Base-by-base conservation (phyloP, 192 early-diverging fungal species). In the Allomyces javanicus region DNA sequence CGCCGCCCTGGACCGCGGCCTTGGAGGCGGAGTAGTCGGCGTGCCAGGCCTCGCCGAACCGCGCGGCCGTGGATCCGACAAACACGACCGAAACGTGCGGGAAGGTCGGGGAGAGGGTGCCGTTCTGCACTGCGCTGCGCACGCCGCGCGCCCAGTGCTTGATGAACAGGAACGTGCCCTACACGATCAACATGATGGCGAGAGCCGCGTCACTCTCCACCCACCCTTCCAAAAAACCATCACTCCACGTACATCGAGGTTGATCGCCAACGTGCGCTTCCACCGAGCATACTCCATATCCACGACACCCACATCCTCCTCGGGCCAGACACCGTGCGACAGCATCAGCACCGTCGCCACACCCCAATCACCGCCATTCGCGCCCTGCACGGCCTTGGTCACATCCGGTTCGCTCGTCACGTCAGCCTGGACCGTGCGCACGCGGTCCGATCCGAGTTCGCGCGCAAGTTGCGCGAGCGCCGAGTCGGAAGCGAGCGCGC, bases 291-390 rank as follows among this genome's bases (percentile, higher is more conserved):
- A 68, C 2, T 69, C 43, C 83, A 84, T 77, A 67, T 84, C 79
- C 70, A 78, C 81, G 27, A 84, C 69, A 21, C 64, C 44, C 11
- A 79, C 69, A 27, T 76, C 73, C 24, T 72, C 70, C 21, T 72
- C 19, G 25, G 80, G 77, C 77, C 80, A 82, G 66, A 84, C 75
- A 43, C 83, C 83, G 61, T 84, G 83, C 67, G 67, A 72, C 40
- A 82, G 80, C 23, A 84, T 69, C 50, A 84, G 68, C 12, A 74
- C 69, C 1, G 50, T 58, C 12, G 50, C 1, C 17, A n/a, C 17
- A 12, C 50, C 50, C 50, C 50, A 58, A n/a, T n/a, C 12, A 21
- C 12, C 50, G 9, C 17, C 12, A 14, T n/a, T 21, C 17, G 73
- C 63, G 26, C 44, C 21, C 4, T 62, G 64, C 26, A 79, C 66